phyloP scores from a whole-genome alignment of 495 filamentous ascomycete species.

The Podospora pseudopauciseta region DNA sequence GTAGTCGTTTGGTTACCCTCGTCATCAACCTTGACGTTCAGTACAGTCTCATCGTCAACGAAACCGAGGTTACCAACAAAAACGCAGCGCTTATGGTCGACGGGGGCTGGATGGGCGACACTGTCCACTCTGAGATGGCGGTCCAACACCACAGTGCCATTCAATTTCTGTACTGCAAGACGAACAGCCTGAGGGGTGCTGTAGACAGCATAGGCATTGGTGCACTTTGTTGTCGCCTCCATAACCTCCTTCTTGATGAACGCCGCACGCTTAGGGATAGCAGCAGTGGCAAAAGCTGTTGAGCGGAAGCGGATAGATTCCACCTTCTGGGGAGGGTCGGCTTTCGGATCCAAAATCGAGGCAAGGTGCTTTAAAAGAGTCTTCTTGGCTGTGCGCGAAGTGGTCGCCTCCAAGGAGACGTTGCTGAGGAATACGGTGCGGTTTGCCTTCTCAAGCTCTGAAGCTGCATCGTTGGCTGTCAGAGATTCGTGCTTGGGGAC shows the following conservation, averaged over 20 bases:
- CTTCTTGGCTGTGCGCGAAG: constrained; percentile 74
- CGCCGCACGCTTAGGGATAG: constrained; percentile 85
- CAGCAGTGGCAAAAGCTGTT: constrained; percentile 68
- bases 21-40: constrained; percentile 57
- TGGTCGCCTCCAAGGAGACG: constrained; percentile 76
- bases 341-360: constrained; percentile 46
- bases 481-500: constrained; percentile 50
- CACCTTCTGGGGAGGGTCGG: constrained; percentile 60
- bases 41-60: constrained; percentile 73
- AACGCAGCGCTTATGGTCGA: constrained; percentile 83
- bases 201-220: constrained; percentile 93
- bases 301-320: constrained; percentile 92
- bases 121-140: constrained; percentile 88
- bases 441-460: constrained; percentile 77
- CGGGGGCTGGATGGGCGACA: constrained; percentile 78
- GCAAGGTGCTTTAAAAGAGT: constrained; percentile 63
- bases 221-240: constrained; percentile 84
- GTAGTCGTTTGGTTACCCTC: constrained; percentile 46
- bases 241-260: constrained; percentile 78
- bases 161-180: constrained; percentile 71
- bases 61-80: constrained; percentile 97
- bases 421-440: constrained; percentile 94
- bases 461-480: constrained; percentile 37
- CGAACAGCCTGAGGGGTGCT: constrained; percentile 66
- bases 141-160: constrained; percentile 78